These are phyloP conservation scores for Kluyveromyces aestuarii DNA, from an alignment of 805 yeast genomes.

Conservation along the genomic window DNA sequence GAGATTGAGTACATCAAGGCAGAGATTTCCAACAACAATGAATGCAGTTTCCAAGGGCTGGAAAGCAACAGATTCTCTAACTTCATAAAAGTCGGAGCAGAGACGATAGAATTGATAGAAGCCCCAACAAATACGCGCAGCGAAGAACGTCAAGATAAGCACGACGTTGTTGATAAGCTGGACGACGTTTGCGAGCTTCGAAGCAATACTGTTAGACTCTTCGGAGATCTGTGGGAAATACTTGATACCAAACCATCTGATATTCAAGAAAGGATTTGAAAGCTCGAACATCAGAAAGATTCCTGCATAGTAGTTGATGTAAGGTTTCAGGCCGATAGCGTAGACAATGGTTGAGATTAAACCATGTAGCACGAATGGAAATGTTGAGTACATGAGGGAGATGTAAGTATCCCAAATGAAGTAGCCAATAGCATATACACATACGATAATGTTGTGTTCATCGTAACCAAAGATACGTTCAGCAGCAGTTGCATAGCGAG, in stretches of 20 bases:
- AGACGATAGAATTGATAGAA: constrained; percentile 51
- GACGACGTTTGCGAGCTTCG: constrained; percentile 43
- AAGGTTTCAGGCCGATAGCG: constrained; percentile 55
- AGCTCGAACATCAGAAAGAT: constrained; percentile 73
- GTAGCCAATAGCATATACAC: constrained; percentile 55
- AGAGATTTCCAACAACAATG: constrained; percentile 40
- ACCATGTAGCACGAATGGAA: constrained; percentile 64
- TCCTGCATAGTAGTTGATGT: constrained; percentile 68
- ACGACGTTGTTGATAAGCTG: constrained; percentile 36
- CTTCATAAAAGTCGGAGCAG: constrained; percentile 38
- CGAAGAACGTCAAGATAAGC: constrained; percentile 58
- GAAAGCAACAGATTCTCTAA: constrained; percentile 35
- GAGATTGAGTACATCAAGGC: constrained; percentile 57
- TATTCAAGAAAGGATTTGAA: constrained; percentile 81
- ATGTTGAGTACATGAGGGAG: constrained; percentile 50
- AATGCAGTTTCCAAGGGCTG: constrained; percentile 31
- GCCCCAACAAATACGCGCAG: constrained; percentile 74
- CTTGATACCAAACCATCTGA: constrained; percentile 67
- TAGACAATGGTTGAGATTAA: constrained; percentile 67
- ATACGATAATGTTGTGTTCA: constrained; percentile 20
- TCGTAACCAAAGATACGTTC: constrained; percentile 20
- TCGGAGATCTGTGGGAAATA: constrained; percentile 13
- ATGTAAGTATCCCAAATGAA: constrained; percentile 76
- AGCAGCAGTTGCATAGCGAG: constrained; percentile 9
- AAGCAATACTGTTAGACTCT: constrained; percentile 5